Evolutionary conservation across 768 basidiomycete genomes (phyloP), one percentile per base, ranked within the genome.

Genomic region (Stropharia rugosoannulata): DNA sequence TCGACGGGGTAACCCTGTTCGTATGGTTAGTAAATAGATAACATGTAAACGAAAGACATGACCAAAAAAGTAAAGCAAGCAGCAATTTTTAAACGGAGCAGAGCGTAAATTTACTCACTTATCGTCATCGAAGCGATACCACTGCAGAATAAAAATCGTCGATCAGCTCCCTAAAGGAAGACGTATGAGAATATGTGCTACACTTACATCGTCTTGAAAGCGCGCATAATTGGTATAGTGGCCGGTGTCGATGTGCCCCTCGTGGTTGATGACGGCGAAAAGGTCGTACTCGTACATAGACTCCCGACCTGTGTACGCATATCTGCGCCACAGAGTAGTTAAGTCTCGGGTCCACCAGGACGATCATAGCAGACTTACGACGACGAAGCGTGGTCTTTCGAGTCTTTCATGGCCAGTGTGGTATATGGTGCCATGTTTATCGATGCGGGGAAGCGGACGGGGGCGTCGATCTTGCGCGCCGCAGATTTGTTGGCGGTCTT

Each of bases 121-220:
- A 64, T 95, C 94, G 66, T 97, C 95, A 68, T 97, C 94, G 69
- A 93, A 94, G 19, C 87, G 87, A 72, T 90, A 96, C 93, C 93
- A 98, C 87, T 95, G 68, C 29, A 29, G 41, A 15, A 40, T 43
- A 46, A 50, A 49, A 51, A 53, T 6, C 16, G n/a, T 32, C 16
- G 36, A 49, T 32, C 48, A 41, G 47, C 27, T 36, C 35, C 13
- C 35, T 46, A 11, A n/a, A 37, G 18, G 6, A 3, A 35, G 29
- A n/a, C 43, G 16, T 13, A 7, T n/a, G 36, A 19, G 18, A 46
- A 52, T 39, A 15, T 50, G 16, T 49, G 57, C 13, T 27, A 56
- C 18, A 74, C 87, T 57, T 60, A 92, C 89, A 74, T 94, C 93
- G 64, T 96, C 89, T 54, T 87, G 82, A 63, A 85, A 93, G 22